Percentiles rank a stretch among this genome's conserved stretches.
These are phyloP conservation scores for Omphalotus olearius DNA, from an alignment of 1,284 basidiomycete species.

Conservation along the genomic window DNA sequence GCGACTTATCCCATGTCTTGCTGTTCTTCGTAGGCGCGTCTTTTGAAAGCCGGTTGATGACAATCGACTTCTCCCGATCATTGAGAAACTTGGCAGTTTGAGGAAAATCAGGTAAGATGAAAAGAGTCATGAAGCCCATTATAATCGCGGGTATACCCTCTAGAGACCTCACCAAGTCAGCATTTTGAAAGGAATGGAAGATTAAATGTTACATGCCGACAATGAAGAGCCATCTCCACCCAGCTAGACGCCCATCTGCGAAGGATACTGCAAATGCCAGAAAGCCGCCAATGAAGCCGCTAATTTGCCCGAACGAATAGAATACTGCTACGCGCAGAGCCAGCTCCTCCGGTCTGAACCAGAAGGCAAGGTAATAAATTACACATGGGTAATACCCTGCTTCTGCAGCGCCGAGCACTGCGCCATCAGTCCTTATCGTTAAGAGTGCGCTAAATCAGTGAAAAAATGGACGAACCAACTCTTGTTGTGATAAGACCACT, in stretches of 20 bases:
- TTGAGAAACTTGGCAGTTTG: constrained; percentile 17
- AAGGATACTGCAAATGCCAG: constrained; percentile 20
- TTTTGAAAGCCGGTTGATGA: constrained; percentile 16
- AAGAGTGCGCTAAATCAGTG: neutral
- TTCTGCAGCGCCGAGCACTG: constrained; percentile 17
- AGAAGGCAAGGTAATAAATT: constrained; percentile 19
- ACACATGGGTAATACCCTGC: constrained; percentile 21
- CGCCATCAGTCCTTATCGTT: neutral
- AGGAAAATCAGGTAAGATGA: constrained; percentile 18
- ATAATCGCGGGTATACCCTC: constrained; percentile 19
- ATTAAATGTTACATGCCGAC: neutral
- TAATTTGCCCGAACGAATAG: constrained; percentile 16
- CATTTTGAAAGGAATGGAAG: neutral
- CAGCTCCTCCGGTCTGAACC: constrained; percentile 19
- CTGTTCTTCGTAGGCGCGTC: constrained; percentile 16
- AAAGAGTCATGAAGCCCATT: constrained; percentile 17
- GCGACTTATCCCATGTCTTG: constrained; percentile 16
- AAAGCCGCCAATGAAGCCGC: constrained; percentile 20
- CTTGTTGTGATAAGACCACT: constrained; percentile 15
- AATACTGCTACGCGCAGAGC: constrained; percentile 18
- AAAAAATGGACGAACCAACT: constrained; percentile 9
- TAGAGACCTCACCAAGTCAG: neutral
- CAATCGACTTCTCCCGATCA: constrained; percentile 11
- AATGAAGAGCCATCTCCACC: constrained; percentile 21
- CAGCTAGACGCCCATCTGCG: constrained; percentile 16